Percentiles rank a stretch among this genome's conserved stretches.
Conservation (phyloP, 1,284 basidiomycete genomes). For the Retiboletus flavoniger region DNA sequence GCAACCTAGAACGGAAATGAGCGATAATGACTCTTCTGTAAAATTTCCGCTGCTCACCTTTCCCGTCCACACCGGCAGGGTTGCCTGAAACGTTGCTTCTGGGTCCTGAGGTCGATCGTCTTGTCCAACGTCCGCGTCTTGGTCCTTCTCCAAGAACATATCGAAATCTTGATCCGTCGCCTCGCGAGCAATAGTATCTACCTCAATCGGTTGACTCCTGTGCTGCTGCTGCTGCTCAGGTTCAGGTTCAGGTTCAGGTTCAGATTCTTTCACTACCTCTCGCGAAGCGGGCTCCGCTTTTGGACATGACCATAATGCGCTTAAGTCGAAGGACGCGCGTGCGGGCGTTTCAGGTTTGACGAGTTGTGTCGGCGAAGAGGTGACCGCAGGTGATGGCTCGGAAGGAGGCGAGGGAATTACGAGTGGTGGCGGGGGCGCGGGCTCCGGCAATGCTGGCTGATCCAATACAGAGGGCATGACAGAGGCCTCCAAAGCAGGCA, state of each 20-base stretch:
- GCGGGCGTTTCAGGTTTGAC: constrained; percentile 42
- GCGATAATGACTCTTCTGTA: background rate
- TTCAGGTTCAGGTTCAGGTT: constrained; percentile 21
- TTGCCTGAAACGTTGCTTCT: constrained; percentile 48
- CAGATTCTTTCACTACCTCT: constrained; percentile 18
- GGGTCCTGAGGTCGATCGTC: constrained; percentile 27
- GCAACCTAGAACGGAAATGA: constrained; percentile 50
- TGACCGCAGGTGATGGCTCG: constrained; percentile 9
- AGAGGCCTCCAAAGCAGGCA: constrained; percentile 13
- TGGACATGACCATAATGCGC: constrained; percentile 60
- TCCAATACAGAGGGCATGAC: constrained; percentile 9
- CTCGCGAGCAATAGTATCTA: constrained; percentile 41
- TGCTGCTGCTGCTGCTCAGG: constrained; percentile 18
- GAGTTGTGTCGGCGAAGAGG: constrained; percentile 26
- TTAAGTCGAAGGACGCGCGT: constrained; percentile 65
- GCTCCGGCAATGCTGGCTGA: constrained; percentile 14
- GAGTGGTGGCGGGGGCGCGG: constrained; percentile 18
- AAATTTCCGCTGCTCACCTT: constrained; percentile 48
- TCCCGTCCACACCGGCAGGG: constrained; percentile 67
- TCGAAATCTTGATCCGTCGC: constrained; percentile 78
- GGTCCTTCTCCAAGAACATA: constrained; percentile 69
- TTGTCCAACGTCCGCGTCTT: constrained; percentile 34
- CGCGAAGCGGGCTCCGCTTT: constrained; percentile 34
- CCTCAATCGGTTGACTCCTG: constrained; percentile 44
- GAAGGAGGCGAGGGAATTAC: constrained; percentile 9